Evolutionary conservation across 148 eudicot species (phyloP).

Genomic region (Silene latifolia): DNA sequence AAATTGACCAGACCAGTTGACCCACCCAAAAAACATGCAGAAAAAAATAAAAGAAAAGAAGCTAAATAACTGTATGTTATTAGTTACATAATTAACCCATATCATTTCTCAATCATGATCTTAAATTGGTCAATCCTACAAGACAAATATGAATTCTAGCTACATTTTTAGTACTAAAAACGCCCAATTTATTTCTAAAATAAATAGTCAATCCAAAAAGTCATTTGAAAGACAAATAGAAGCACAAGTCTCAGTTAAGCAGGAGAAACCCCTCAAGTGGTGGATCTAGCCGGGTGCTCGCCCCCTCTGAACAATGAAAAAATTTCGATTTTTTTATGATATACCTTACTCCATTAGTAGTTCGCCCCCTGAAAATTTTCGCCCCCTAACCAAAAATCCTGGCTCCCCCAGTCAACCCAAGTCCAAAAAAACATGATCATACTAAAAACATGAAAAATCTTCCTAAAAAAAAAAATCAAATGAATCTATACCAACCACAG

Average conservation of each 20-base stretch:
- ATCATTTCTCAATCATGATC: neutral
- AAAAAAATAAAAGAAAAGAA: neutral
- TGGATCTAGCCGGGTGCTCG: too few species aligned
- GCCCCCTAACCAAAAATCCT: too few species aligned
- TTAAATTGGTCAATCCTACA: neutral
- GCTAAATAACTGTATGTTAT: too few species aligned
- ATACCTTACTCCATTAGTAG: too few species aligned
- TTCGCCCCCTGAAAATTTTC: too few species aligned
- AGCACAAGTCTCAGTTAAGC: conserved; percentile 6
- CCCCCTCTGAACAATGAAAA: too few species aligned
- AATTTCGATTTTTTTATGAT: too few species aligned
- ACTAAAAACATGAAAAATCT: neutral
- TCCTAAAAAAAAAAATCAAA: neutral
- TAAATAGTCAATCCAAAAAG: neutral
- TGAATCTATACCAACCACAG: neutral
- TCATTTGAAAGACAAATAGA: conserved; percentile 14
- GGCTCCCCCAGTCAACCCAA: neutral
- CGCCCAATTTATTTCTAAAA: neutral
- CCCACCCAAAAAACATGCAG: too few species aligned
- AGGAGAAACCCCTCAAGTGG: neutral
- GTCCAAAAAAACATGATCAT: conserved; percentile 6
- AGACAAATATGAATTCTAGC: neutral
- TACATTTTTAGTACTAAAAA: neutral
- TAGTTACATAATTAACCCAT: too few species aligned
- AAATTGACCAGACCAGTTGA: too few species aligned